These are phyloP conservation scores for Saccharomycopsis sp. DNA, from an alignment of 805 yeast genomes.

Conservation along the genomic window DNA sequence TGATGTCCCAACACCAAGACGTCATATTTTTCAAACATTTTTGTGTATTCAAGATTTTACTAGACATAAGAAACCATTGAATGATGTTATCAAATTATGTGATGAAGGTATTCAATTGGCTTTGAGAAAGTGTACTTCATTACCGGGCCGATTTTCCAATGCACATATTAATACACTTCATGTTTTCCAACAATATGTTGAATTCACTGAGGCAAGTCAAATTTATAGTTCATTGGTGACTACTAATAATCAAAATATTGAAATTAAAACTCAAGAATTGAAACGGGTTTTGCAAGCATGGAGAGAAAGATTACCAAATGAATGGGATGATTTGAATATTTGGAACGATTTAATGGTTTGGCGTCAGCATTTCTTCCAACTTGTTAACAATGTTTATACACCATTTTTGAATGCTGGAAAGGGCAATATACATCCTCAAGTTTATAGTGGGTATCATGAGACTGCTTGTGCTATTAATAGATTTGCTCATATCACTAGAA, in stretches of 20 bases:
- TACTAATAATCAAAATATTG: conserved; percentile 88
- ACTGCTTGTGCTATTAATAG: conserved; percentile 98
- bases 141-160: conserved; percentile 65
- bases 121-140: conserved; percentile 84
- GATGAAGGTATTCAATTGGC: conserved; percentile 96
- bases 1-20: conserved; percentile 98
- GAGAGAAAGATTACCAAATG: conserved; percentile 94
- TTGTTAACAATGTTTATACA: conserved; percentile 87
- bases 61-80: conserved; percentile 79
- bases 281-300: conserved; percentile 94
- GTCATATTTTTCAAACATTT: conserved; percentile 94
- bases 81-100: conserved; percentile 76
- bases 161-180: conserved; percentile 90
- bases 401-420: conserved; percentile 76
- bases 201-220: conserved; percentile 94
- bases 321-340: conserved; percentile 95
- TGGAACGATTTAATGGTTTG: conserved; percentile 98
- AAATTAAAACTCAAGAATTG: conserved; percentile 86
- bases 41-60: conserved; percentile 88
- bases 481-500: conserved; percentile 97
- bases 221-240: conserved; percentile 81
- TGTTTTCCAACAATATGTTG: conserved; percentile 95
- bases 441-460: conserved; percentile 96
- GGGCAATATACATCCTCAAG: conserved; percentile 80
- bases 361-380: conserved; percentile 98